Evolutionary conservation across 192 early-diverging fungal genomes (phyloP).

Genomic region (Phlyctochytrium arcticum): DNA sequence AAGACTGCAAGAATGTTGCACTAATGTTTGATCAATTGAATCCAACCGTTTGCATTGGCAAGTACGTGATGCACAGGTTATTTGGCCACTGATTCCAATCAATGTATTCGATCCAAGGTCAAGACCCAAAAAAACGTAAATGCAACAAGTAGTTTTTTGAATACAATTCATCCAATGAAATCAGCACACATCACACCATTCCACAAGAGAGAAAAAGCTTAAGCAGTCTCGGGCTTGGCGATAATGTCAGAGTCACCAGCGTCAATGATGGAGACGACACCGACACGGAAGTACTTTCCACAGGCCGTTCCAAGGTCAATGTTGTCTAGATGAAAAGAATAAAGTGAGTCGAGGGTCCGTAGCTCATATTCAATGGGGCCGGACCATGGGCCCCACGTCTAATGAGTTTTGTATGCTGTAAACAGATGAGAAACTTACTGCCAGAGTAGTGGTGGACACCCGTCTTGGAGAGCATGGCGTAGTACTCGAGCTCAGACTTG

Average conservation of each 20-base stretch:
- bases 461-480: constrained; percentile 99
- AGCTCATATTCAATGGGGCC: constrained; percentile 18
- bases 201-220: neutral
- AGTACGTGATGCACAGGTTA: too few species aligned
- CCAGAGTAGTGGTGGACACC: constrained; percentile 99
- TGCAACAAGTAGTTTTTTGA: neutral
- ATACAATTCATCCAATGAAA: neutral
- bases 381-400: constrained; percentile 22
- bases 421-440: constrained; percentile 57
- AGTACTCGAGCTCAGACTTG: constrained; percentile 99
- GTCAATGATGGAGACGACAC: constrained; percentile 94
- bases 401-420: constrained; percentile 26
- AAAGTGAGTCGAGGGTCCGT: constrained; percentile 11
- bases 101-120: neutral
- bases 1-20: too few species aligned
- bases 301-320: constrained; percentile 99
- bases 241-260: constrained; percentile 97
- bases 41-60: too few species aligned
- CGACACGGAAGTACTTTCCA: constrained; percentile 98
- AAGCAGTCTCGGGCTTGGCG: constrained; percentile 28
- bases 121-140: neutral
- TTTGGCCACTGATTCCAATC: too few species aligned
- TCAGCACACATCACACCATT: neutral
- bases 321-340: constrained; percentile 66
- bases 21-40: too few species aligned